Evolutionary conservation across 2,329 filamentous ascomycete species (phyloP), one percentile per base, ranked within the genome.

Genomic region (Bipolaris zeicola): DNA sequence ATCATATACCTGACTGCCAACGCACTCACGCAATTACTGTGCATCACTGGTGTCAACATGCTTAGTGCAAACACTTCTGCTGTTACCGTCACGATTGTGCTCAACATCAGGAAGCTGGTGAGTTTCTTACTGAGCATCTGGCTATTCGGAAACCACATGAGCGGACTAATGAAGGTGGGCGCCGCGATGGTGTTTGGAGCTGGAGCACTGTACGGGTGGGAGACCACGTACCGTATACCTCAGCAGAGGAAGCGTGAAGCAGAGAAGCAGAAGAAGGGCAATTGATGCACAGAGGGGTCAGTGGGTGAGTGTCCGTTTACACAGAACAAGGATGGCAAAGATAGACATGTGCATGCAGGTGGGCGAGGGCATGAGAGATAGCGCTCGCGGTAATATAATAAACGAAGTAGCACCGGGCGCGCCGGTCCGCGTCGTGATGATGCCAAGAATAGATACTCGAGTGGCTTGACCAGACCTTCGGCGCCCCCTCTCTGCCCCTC

Each of bases 21-120:
- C 68, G 91, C 96, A 0, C 73, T 96, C 46, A 98, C 95, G 3
- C 95, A 99, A 76, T 92, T 97, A 69, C 85, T 92, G 22, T 99
- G 95, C 76, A 98, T 99, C 62, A 90, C 93, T 3, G 95, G 95
- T 1, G 95, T 99, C 55, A 98, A 98, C 66, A 84, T 96, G n/a
- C 82, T 99, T 4, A 93, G 91, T 1, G 91, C 94, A 0, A 89
- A 89, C 52, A 91, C 91, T 3, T 94, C 93, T 3, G 96, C 95
- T 0, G 83, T 99, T 52, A 98, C 95, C 0, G 95, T 99, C 22
- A 97, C 94, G 1, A 96, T 99, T 67, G 92, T 98, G 45, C 82
- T 99, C 58, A 99, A 98, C 74, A 90, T 99, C 58, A 86, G 95
- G 66, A 99, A 99, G 77, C 81, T 99, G 18, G 89, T 96, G 52